phyloP scores from a whole-genome alignment of 176 grass and related monocot genomes.

The Aegilops umbellulata region DNA sequence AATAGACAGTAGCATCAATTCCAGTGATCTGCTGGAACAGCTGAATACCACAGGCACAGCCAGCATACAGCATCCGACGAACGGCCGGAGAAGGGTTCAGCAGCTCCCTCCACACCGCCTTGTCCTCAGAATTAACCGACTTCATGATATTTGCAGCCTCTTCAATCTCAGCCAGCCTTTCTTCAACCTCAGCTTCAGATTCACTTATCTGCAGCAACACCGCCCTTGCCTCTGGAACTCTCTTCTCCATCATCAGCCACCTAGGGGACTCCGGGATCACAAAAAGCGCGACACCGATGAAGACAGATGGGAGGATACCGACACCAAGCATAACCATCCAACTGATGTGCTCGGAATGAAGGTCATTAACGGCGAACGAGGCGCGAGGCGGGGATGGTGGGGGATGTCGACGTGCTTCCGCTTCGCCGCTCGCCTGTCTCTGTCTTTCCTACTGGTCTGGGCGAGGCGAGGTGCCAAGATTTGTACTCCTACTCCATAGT shows the following conservation, averaged over 20 bases:
- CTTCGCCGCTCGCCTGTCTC: conserved; percentile 16
- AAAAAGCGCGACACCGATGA: conserved; percentile 80
- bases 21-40: conserved; percentile 91
- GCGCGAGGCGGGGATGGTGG: conserved; percentile 35
- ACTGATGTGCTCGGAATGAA: conserved; percentile 57
- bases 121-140: conserved; percentile 47
- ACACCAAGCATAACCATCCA: conserved; percentile 98
- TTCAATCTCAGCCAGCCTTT: conserved; percentile 75
- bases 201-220: conserved; percentile 74
- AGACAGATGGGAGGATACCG: conserved; percentile 74
- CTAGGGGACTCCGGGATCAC: conserved; percentile 88
- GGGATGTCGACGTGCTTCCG: conserved; percentile 27
- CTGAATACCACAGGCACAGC: conserved; percentile 82
- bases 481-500: too few relatives aligned
- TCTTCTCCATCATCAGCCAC: conserved; percentile 77
- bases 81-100: conserved; percentile 68
- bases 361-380: conserved; percentile 32
- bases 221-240: conserved; percentile 57
- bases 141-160: conserved; percentile 59
- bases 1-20: conserved; percentile 94
- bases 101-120: conserved; percentile 80
- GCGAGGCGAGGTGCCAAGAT: not conserved
- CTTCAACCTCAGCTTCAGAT: conserved; percentile 64
- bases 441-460: not conserved
- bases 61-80: conserved; percentile 64